Evolutionary conservation across 2,329 filamentous ascomycete species (phyloP).

Genomic region (Drechmeria coniospora): DNA sequence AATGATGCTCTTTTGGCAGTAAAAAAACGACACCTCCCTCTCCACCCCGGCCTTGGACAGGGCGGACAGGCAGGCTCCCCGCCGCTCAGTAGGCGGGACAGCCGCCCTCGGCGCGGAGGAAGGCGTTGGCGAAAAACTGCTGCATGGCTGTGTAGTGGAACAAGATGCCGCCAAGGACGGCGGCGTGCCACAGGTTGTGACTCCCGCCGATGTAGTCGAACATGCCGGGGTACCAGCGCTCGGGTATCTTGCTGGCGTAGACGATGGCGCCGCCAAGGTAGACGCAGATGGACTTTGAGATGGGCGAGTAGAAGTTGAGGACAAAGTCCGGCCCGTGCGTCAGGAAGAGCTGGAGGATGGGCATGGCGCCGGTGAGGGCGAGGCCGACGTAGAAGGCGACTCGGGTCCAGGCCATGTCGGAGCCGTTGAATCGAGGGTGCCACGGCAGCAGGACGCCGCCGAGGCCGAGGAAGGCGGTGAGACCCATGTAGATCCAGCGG

Average conservation of each 20-base stretch:
- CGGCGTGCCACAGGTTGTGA: slow-evolving; percentile 95
- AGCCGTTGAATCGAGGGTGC: slow-evolving; percentile 87
- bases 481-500: slow-evolving; percentile 70
- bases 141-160: slow-evolving; percentile 97
- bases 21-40: too few relatives aligned
- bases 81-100: slow-evolving; percentile 34
- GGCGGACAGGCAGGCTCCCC: too few relatives aligned
- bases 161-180: slow-evolving; percentile 87
- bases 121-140: slow-evolving; percentile 72
- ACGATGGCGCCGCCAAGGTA: slow-evolving; percentile 75
- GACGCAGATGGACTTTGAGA: slow-evolving; percentile 71
- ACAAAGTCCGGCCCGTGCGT: slow-evolving; percentile 69
- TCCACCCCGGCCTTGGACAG: too few relatives aligned
- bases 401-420: slow-evolving; percentile 83
- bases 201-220: slow-evolving; percentile 94
- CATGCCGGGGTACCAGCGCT: slow-evolving; percentile 79
- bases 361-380: slow-evolving; percentile 75
- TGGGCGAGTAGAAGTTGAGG: slow-evolving; percentile 76
- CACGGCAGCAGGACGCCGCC: slow-evolving; percentile 86
- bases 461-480: slow-evolving; percentile 68
- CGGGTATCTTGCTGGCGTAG: slow-evolving; percentile 84
- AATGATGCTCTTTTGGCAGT: too few relatives aligned
- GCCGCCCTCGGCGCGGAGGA: slow-evolving; percentile 48
- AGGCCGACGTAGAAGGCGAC: slow-evolving; percentile 86
- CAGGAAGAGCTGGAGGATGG: slow-evolving; percentile 67